phyloP scores from a whole-genome alignment of 768 basidiomycete species.

The Termitomyces sp. region DNA sequence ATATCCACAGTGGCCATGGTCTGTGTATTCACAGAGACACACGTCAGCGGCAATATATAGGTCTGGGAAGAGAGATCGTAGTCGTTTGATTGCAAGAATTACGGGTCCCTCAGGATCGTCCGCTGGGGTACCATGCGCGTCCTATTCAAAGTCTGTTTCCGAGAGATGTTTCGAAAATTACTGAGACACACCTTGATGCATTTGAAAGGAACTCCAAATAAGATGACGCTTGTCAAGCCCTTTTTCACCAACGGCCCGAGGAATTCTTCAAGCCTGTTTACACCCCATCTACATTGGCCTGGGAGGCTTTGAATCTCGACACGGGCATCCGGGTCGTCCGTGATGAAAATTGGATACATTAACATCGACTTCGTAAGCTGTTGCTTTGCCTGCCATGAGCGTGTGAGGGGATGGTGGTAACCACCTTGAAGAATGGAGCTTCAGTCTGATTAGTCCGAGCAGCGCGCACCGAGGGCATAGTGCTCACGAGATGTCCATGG shows the following conservation, averaged over 20 bases:
- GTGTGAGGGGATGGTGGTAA: slow-evolving; percentile 86
- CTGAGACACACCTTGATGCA: slow-evolving; percentile 56
- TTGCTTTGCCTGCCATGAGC: slow-evolving; percentile 81
- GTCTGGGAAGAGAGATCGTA: slow-evolving; percentile 71
- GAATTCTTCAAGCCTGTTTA: slow-evolving; percentile 89
- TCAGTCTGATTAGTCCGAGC: slow-evolving; percentile 6
- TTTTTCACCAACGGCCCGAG: slow-evolving; percentile 83
- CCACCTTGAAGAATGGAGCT: slow-evolving; percentile 88
- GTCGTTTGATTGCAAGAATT: slow-evolving; percentile 81
- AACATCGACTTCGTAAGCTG: slow-evolving; percentile 87
- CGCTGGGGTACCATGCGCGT: slow-evolving; percentile 76
- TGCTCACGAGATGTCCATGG: slow-evolving; percentile 43
- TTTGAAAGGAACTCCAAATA: slow-evolving; percentile 89
- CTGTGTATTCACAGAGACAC: slow-evolving; percentile 99
- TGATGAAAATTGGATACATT: slow-evolving; percentile 99
- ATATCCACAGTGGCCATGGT: slow-evolving; percentile 93
- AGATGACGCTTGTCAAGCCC: slow-evolving; percentile 85
- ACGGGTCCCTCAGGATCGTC: slow-evolving; percentile 90
- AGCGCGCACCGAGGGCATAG: neutral
- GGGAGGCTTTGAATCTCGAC: slow-evolving; percentile 75
- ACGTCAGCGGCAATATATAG: slow-evolving; percentile 93
- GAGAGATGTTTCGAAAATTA: neutral
- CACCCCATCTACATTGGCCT: slow-evolving; percentile 89
- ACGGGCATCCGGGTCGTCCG: slow-evolving; percentile 85
- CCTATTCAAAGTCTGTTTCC: slow-evolving; percentile 38